These are phyloP conservation scores for Taxillus chinensis DNA, from an alignment of 164 flowering plant species.

Conservation along the genomic window DNA sequence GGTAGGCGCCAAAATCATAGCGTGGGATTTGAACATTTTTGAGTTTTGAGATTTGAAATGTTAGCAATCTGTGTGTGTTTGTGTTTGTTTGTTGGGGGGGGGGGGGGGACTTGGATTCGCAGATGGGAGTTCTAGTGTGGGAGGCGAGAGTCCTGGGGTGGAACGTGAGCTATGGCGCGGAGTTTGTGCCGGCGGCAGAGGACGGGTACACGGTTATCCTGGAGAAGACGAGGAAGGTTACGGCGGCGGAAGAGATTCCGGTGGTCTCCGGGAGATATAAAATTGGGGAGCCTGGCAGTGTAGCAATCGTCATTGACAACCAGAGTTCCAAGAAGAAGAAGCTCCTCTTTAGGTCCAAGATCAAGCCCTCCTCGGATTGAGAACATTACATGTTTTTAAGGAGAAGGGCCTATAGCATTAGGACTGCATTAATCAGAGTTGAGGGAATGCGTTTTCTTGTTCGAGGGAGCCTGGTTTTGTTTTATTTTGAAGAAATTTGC, in stretches of 20 bases:
- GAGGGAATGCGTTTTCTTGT: no score
- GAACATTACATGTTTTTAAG: no score
- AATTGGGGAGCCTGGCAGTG: constrained; percentile 57
- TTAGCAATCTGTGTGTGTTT: no score
- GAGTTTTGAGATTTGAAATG: no score
- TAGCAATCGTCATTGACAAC: constrained; percentile 67
- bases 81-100: no score
- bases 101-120: constrained; percentile 11
- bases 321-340: constrained; percentile 78
- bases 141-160: constrained; percentile 74
- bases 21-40: no score
- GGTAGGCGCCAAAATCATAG: constrained; percentile 20
- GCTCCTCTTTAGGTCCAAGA: constrained; percentile 73
- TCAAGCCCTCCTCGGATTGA: constrained; percentile 22
- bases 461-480: no score
- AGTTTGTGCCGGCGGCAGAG: constrained; percentile 55
- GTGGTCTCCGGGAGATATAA: constrained; percentile 53
- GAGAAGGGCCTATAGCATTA: no score
- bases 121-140: constrained; percentile 54
- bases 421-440: no score
- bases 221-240: constrained; percentile 51
- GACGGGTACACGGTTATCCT: constrained; percentile 68
- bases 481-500: no score
- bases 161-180: constrained; percentile 72
- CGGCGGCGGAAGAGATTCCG: constrained; percentile 46